Evolutionary conservation across 1,139 yeast species (phyloP).

Genomic region (Debaryomyces sp.): DNA sequence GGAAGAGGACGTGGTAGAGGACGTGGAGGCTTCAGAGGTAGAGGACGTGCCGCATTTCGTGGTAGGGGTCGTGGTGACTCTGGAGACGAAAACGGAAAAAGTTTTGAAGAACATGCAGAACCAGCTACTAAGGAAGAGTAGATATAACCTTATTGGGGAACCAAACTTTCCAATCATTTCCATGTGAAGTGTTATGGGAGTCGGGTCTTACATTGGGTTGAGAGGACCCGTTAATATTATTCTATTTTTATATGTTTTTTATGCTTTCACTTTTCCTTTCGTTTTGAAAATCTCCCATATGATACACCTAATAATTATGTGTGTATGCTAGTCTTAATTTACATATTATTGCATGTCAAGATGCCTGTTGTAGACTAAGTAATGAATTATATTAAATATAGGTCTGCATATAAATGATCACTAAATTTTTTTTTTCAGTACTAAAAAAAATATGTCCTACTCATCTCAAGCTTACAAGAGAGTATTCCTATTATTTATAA

Average conservation of each 20-base stretch:
- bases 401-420: background rate
- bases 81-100: conserved; percentile 13
- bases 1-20: conserved; percentile 26
- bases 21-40: conserved; percentile 20
- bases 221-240: background rate
- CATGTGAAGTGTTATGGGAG: background rate
- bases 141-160: background rate
- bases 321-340: background rate
- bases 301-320: background rate
- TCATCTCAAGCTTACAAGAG: background rate
- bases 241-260: background rate
- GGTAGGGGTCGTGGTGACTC: conserved; percentile 18
- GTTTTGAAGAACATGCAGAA: conserved; percentile 9
- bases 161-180: background rate
- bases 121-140: conserved; percentile 10
- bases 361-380: background rate
- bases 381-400: background rate
- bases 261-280: background rate
- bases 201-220: background rate
- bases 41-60: conserved; percentile 26
- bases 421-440: conserved; percentile 1
- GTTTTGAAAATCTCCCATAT: background rate
- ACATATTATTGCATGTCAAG: background rate
- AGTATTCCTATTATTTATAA: background rate
- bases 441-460: background rate